Evolutionary conservation across 2,329 filamentous ascomycete species (phyloP), one percentile per base, ranked within the genome.

Genomic region (Fusarium hostae): DNA sequence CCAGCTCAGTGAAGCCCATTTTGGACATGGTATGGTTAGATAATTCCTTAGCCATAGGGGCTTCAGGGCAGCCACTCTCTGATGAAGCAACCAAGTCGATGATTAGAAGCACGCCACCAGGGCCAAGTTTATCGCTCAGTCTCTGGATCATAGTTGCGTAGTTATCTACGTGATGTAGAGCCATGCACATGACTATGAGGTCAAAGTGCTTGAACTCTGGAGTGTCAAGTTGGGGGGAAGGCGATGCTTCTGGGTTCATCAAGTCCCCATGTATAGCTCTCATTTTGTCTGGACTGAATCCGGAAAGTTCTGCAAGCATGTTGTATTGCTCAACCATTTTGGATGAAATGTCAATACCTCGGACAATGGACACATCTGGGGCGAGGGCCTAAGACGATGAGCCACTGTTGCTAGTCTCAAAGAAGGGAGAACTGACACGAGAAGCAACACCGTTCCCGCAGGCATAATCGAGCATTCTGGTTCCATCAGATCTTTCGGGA

Each of bases 401-500:
- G 37, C 4, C n/a, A 10, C 9, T n/a, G 2, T 2, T 15, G 2
- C 8, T 9, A 6, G 6, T 24, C 4, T 26, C 3, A 1, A 12
- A n/a, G 6, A 28, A 32, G 0, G n/a, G 12, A 1, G 1, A 2
- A 45, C 52, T 15, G 0, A 56, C 54, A 3, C 40, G 54, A 20
- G 54, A 56, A 35, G 40, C 30, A 9, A 56, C 54, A 5, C 54
- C 54, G 3, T 56, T 56, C 2, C 54, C 54, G 3, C 54, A 56
- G 18, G 54, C 54, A 35, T 56, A 56, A 35, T 56, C 54, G 1
- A 47, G 54, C 22, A 56, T 35, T 4, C 9, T 20, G 9, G 13
- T 9, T 0, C 3, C 9, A 11, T 26, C 20, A 0, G 16, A 18
- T 0, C 1, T 35, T 2, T 24, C 28, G 3, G 6, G 18, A 6